A percentile compares a stretch with the other conserved stretches of the same genome.
These are phyloP conservation scores for Scheffersomyces cryptocercus DNA, from an alignment of 1,139 yeast species.

Conservation along the genomic window DNA sequence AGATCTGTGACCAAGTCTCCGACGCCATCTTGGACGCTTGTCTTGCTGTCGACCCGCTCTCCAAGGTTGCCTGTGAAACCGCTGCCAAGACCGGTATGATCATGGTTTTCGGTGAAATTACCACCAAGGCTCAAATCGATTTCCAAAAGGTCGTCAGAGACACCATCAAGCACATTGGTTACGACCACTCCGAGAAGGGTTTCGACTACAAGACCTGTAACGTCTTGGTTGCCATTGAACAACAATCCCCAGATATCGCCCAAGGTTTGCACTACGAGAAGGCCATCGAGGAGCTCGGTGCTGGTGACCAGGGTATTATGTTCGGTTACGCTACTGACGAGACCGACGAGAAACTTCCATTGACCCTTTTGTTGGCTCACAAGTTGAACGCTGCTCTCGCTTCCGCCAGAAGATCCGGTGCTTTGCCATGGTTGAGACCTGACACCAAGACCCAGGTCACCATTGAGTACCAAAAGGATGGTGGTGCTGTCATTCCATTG, in stretches of 20 bases:
- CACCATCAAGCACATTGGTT: constrained; percentile 97
- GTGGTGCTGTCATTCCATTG: constrained; percentile 92
- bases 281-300: constrained; percentile 97
- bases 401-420: constrained; percentile 94
- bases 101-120: constrained; percentile 98
- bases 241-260: constrained; percentile 98
- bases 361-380: constrained; percentile 92
- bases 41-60: constrained; percentile 90
- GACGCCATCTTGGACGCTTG: constrained; percentile 99
- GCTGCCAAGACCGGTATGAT: constrained; percentile 99
- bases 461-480: constrained; percentile 88
- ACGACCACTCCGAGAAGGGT: constrained; percentile 94
- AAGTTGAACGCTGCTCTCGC: constrained; percentile 96
- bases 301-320: constrained; percentile 99
- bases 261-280: constrained; percentile 98
- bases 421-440: constrained; percentile 96
- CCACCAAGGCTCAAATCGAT: constrained; percentile 93
- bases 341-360: constrained; percentile 95
- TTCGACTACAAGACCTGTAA: constrained; percentile 99
- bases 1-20: constrained; percentile 98
- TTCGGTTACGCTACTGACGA: constrained; percentile 99
- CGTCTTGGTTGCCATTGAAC: constrained; percentile 98
- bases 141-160: constrained; percentile 97
- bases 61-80: constrained; percentile 99
- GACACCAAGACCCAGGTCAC: constrained; percentile 99